Evolutionary conservation across 805 yeast species (phyloP), one percentile per base, ranked within the genome.

Genomic region (Nakazawaea molendinolei): DNA sequence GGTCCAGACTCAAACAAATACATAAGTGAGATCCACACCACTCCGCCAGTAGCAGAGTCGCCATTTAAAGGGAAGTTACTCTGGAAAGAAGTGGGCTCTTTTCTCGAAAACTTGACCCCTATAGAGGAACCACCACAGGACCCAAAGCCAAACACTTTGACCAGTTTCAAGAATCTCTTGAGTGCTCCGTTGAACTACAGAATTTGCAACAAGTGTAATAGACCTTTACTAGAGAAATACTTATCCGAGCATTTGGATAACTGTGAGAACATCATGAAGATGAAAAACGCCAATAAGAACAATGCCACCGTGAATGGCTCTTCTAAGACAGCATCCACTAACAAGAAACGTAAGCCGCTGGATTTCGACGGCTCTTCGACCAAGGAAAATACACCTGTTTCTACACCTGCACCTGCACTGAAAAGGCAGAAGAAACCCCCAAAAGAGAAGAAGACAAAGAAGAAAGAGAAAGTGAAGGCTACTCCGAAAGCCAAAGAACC

Each of bases 401-500:
- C 44, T 1, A 39, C 49, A 12, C 38, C 34, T 4, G 28, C 39
- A 4, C 43, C 44, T 5, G 3, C 34, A 18, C 33, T 7, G 33
- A 37, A 23, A 33, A 44, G 29, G 43, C 46, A 30, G 38, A 42
- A 29, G 38, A 35, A 19, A 41, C 45, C 20, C 29, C 34, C 32
- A 40, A 57, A 56, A 39, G 54, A 53, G 8, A 43, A 49, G 10
- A 60, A 53, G 39, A 51, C 57, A 8, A 51, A 51, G 32, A 52
- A 51, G 22, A 38, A 36, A 18, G 60, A 58, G 44, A 50, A 56
- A 41, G 64, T 72, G 48, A 34, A 74, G 22, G 30, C 23, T 8
- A 57, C 68, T 28, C 58, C 76, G 33, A 78, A 82, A 57, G 67
- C 78, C 40, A 73, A 84, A 59, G 81, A 89, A 18, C 89, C 95